phyloP scores from a whole-genome alignment of 495 filamentous ascomycete species.

The Hyaloscypha hepaticicola region DNA sequence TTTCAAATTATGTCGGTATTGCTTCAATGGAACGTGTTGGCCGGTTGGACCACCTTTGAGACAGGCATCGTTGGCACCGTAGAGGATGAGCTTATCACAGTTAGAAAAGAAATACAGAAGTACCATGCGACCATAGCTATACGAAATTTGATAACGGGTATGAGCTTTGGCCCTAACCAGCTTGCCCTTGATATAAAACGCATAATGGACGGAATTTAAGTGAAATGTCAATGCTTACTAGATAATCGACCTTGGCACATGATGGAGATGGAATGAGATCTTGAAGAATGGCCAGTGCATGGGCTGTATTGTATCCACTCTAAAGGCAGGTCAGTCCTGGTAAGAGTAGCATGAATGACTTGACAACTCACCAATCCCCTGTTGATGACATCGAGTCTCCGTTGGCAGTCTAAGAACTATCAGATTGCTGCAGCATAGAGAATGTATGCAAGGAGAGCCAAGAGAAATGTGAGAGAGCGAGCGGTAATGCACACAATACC shows the following conservation, averaged over 20 bases:
- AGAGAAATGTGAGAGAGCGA: neutral
- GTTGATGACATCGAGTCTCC: constrained; percentile 68
- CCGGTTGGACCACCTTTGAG: constrained; percentile 49
- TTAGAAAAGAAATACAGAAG: neutral
- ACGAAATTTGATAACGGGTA: too few species aligned
- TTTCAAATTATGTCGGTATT: constrained; percentile 58
- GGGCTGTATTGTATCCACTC: constrained; percentile 68
- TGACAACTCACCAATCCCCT: constrained; percentile 42
- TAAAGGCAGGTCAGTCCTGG: constrained; percentile 18
- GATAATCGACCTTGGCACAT: constrained; percentile 55
- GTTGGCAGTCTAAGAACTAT: constrained; percentile 47
- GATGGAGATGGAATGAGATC: constrained; percentile 43
- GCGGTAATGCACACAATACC: neutral
- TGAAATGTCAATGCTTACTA: constrained; percentile 33
- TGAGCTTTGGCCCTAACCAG: too few species aligned
- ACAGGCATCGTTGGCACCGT: constrained; percentile 70
- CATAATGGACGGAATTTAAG: constrained; percentile 39
- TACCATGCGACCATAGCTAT: neutral
- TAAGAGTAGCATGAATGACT: neutral
- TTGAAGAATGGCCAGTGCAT: constrained; percentile 57
- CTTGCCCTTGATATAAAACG: neutral
- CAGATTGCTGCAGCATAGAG: neutral
- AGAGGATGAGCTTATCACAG: constrained; percentile 39
- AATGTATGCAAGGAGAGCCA: neutral
- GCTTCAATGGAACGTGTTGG: constrained; percentile 61